These are phyloP conservation scores for Torulaspora gathmanii DNA, from an alignment of 805 yeast genomes.

Conservation along the genomic window DNA sequence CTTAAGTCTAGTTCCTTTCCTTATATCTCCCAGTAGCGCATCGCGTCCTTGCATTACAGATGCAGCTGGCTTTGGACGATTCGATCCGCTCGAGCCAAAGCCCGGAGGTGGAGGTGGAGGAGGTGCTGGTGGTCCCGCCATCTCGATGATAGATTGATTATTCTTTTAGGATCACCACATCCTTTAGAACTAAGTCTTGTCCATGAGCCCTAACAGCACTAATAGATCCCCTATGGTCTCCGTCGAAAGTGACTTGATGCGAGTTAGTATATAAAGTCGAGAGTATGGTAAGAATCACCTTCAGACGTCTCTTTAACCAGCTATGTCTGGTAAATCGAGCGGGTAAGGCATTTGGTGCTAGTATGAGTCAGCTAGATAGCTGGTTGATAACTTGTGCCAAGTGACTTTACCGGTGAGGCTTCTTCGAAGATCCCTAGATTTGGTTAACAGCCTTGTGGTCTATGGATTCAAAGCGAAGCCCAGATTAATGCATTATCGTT, in stretches of 20 bases:
- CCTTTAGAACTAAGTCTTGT: not conserved
- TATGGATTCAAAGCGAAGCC: constrained; percentile 48
- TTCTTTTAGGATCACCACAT: not conserved
- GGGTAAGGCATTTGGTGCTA: not conserved
- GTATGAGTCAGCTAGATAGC: constrained; percentile 4
- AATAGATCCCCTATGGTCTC: no score
- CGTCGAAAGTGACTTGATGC: no score
- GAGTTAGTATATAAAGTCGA: not conserved
- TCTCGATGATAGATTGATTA: not conserved
- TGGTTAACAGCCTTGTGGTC: constrained; percentile 35
- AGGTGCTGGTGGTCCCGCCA: constrained; percentile 19
- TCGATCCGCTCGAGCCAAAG: constrained; percentile 32
- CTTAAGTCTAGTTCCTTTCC: constrained; percentile 59
- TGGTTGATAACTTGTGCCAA: not conserved
- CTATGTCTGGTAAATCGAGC: not conserved
- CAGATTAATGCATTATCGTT: constrained; percentile 13
- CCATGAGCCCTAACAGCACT: no score
- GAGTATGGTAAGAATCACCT: not conserved
- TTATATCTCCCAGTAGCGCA: constrained; percentile 74
- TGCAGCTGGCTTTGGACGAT: constrained; percentile 33
- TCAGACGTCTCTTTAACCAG: not conserved
- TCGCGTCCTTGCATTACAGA: constrained; percentile 41
- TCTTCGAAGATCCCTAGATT: constrained; percentile 45
- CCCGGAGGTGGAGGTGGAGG: constrained; percentile 57
- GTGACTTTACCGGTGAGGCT: constrained; percentile 27